Evolutionary conservation across 1,139 yeast genomes (phyloP).

Genomic region (Suhomyces bolitotheri): DNA sequence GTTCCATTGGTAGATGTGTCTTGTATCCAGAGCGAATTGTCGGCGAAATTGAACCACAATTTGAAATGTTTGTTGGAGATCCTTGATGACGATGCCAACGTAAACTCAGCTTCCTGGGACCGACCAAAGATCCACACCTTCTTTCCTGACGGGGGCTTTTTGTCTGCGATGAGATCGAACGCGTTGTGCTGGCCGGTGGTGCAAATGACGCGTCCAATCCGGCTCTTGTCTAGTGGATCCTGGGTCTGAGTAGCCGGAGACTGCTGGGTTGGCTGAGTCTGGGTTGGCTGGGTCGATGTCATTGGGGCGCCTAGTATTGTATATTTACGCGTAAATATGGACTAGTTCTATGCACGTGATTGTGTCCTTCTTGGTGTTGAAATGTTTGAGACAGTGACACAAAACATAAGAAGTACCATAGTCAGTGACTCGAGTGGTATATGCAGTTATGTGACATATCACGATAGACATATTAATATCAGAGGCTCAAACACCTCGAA

Average conservation of each 20-base stretch:
- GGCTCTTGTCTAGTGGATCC: slow-evolving; percentile 27
- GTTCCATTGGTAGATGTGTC: slow-evolving; percentile 91
- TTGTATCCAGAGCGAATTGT: slow-evolving; percentile 60
- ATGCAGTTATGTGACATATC: too few species aligned
- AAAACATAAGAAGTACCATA: too few species aligned
- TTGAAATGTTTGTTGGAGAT: slow-evolving; percentile 78
- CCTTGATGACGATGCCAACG: slow-evolving; percentile 62
- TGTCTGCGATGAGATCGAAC: slow-evolving; percentile 37
- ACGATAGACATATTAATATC: too few species aligned
- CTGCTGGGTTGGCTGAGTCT: slow-evolving; percentile 71
- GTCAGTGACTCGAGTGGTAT: too few species aligned
- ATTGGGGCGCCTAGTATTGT: slow-evolving; percentile 1
- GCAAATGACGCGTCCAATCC: slow-evolving; percentile 57
- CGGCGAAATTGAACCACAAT: slow-evolving; percentile 58
- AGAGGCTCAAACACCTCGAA: too few species aligned
- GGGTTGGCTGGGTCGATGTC: slow-evolving; percentile 48
- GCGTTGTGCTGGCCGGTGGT: slow-evolving; percentile 61
- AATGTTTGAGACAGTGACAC: not conserved
- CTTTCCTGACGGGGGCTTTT: slow-evolving; percentile 30
- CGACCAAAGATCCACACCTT: slow-evolving; percentile 79
- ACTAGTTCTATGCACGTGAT: too few species aligned
- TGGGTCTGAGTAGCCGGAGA: slow-evolving; percentile 40
- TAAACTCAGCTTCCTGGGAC: slow-evolving; percentile 62
- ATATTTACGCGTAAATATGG: slow-evolving; percentile 1
- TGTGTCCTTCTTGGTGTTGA: not conserved